A percentile compares a stretch with the other conserved stretches of the same genome.
Conservation (phyloP, 371 early-diverging fungal species). For the Choanephora cucurbitarum region DNA sequence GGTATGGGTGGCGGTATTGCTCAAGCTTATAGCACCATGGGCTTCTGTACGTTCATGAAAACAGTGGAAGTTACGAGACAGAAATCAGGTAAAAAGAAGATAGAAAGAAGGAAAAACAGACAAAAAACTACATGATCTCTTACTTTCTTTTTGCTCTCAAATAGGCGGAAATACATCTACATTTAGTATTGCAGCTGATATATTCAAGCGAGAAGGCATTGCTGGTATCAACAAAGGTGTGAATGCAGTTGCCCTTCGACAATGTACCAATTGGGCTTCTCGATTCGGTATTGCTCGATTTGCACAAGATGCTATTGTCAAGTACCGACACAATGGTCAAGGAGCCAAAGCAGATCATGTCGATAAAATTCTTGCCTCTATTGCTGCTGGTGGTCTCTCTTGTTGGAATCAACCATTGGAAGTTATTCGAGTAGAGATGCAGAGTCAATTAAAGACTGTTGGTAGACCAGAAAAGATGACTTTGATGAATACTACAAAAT, state of each 20-base stretch:
- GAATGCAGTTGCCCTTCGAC: slow-evolving; percentile 88
- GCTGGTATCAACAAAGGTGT: slow-evolving; percentile 95
- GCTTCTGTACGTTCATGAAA: slow-evolving; percentile 99
- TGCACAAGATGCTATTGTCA: slow-evolving; percentile 75
- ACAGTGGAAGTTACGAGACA: slow-evolving; percentile 97
- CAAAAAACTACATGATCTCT: not conserved
- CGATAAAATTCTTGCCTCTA: slow-evolving; percentile 79
- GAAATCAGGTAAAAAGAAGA: slow-evolving; percentile 62
- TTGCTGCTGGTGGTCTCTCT: slow-evolving; percentile 86
- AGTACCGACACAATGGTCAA: slow-evolving; percentile 49
- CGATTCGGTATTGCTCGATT: slow-evolving; percentile 90
- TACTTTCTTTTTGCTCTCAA: not conserved
- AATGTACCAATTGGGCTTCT: slow-evolving; percentile 96
- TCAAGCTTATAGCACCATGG: slow-evolving; percentile 97
- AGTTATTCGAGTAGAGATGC: slow-evolving; percentile 97
- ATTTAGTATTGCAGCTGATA: slow-evolving; percentile 81
- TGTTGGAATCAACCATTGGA: slow-evolving; percentile 98
- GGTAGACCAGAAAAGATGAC: slow-evolving; percentile 90
- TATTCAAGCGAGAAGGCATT: slow-evolving; percentile 91
- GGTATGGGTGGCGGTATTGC: slow-evolving; percentile 92
- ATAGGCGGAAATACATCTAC: slow-evolving; percentile 69
- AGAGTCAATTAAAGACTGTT: slow-evolving; percentile 81
- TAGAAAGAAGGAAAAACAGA: slow-evolving; percentile 10
- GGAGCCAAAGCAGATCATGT: slow-evolving; percentile 32
- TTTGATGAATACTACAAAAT: slow-evolving; percentile 79